Percentiles rank a stretch among this genome's conserved stretches.
phyloP scores from a whole-genome alignment of 129 eudicot species.

The Chrysanthemum makinoi region DNA sequence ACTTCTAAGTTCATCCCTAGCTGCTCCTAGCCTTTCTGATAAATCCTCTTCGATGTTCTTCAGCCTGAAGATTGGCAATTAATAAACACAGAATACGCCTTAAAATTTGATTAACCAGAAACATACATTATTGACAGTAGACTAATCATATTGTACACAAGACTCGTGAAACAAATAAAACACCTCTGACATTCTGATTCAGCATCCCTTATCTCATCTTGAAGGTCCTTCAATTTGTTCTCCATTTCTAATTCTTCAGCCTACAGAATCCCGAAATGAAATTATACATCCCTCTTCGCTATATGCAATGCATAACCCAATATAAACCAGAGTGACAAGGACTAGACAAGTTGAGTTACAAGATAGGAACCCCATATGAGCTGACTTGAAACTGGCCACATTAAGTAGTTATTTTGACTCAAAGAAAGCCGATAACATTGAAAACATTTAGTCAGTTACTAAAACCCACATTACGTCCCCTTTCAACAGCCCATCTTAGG shows the following conservation, averaged over 20 bases:
- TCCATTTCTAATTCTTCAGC: conserved; percentile 84
- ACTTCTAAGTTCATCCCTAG: conserved; percentile 41
- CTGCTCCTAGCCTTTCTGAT: conserved; percentile 34
- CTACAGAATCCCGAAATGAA: conserved; percentile 35
- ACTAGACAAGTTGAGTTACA: background rate
- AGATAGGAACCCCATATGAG: background rate
- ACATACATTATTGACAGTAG: conserved; percentile 2
- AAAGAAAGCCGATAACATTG: no score
- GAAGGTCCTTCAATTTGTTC: conserved; percentile 58
- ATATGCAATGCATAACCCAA: background rate
- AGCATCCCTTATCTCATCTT: conserved; percentile 58
- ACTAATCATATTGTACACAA: conserved; percentile 2
- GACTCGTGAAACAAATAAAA: conserved; percentile 7
- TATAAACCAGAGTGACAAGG: background rate
- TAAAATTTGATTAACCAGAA: conserved; percentile 8
- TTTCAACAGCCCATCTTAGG: no score
- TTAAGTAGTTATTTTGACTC: no score
- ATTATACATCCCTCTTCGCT: background rate
- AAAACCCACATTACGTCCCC: no score
- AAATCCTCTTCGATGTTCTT: conserved; percentile 54
- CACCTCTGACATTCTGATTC: conserved; percentile 51
- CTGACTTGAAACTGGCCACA: no score
- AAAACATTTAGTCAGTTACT: no score
- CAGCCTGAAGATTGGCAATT: conserved; percentile 46
- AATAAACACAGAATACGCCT: conserved; percentile 28